Evolutionary conservation across 2,329 filamentous ascomycete genomes (phyloP).

Genomic region (Venturia nashicola): DNA sequence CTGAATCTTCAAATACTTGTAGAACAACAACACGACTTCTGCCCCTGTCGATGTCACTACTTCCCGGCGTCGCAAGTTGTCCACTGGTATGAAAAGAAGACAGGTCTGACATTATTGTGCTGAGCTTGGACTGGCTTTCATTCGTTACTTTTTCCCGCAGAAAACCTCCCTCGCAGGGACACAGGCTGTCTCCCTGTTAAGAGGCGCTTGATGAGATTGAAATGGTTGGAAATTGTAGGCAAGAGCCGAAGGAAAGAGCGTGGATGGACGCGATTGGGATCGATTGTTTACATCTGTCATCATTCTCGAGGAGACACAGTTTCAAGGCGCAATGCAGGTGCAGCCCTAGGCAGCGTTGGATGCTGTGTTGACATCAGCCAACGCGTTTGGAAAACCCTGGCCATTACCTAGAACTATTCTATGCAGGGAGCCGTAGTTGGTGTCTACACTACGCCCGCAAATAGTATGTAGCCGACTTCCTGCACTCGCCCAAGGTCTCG

Average conservation of each 20-base stretch:
- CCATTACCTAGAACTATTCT: background rate
- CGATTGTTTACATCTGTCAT: background rate
- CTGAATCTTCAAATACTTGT: background rate
- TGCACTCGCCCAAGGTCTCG: background rate
- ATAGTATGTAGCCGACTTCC: background rate
- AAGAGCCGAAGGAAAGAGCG: background rate
- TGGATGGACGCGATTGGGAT: background rate
- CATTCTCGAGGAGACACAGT: too few species aligned
- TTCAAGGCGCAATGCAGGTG: background rate
- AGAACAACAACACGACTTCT: background rate
- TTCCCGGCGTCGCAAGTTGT: background rate
- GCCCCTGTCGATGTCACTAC: background rate
- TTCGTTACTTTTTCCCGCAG: background rate
- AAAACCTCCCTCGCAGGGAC: background rate
- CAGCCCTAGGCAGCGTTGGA: background rate
- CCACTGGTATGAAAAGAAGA: background rate
- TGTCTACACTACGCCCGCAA: background rate
- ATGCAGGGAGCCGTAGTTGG: background rate
- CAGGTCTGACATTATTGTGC: background rate
- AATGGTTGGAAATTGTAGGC: background rate
- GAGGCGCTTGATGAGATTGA: background rate
- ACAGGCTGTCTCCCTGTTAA: background rate
- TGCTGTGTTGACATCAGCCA: background rate
- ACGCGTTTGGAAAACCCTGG: background rate
- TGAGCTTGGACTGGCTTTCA: background rate